Percentiles rank a stretch among this genome's conserved stretches.
Conservation (phyloP, 2,329 filamentous ascomycete genomes). For the Lachnellula cervina region DNA sequence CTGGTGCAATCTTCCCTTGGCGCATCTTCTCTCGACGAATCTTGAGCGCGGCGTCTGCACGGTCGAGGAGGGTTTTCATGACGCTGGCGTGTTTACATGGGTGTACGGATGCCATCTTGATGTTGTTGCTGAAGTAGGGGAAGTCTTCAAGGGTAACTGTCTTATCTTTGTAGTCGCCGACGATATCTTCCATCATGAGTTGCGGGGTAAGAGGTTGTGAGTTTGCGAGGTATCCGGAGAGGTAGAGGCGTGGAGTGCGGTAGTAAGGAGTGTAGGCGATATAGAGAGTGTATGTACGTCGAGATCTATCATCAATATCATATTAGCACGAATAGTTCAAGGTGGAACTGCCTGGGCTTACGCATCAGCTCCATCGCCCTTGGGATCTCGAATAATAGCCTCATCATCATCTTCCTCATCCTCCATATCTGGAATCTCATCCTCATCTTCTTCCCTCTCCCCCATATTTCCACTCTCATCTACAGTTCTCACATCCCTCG, state of each 20-base stretch:
- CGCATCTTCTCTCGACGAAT: constrained; percentile 78
- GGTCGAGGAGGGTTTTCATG: constrained; percentile 96
- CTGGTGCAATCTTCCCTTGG: constrained; percentile 46
- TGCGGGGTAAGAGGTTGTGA: constrained; percentile 78
- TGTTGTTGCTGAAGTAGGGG: constrained; percentile 81
- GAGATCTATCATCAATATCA: constrained; percentile 49
- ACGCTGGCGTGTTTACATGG: constrained; percentile 96
- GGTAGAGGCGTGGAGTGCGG: constrained; percentile 88
- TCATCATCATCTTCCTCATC: constrained; percentile 92
- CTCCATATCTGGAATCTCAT: constrained; percentile 96
- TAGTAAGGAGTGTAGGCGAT: constrained; percentile 98
- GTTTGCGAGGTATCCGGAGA: constrained; percentile 79
- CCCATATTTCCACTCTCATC: constrained; percentile 86
- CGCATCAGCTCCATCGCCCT: constrained; percentile 27
- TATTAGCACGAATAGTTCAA: constrained; percentile 10
- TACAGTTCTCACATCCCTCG: constrained; percentile 77
- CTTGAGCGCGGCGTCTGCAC: constrained; percentile 88
- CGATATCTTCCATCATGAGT: constrained; percentile 94
- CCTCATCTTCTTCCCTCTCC: constrained; percentile 65
- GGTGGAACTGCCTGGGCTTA: constrained; percentile 14
- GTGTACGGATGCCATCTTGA: constrained; percentile 96
- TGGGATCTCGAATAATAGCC: constrained; percentile 81
- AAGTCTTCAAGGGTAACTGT: constrained; percentile 98
- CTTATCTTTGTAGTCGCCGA: constrained; percentile 96
- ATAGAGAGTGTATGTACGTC: constrained; percentile 95